Percentiles rank a stretch among this genome's conserved stretches.
Evolutionary conservation across 768 basidiomycete genomes (phyloP).

Genomic region (Boletus subcaerulescens): DNA sequence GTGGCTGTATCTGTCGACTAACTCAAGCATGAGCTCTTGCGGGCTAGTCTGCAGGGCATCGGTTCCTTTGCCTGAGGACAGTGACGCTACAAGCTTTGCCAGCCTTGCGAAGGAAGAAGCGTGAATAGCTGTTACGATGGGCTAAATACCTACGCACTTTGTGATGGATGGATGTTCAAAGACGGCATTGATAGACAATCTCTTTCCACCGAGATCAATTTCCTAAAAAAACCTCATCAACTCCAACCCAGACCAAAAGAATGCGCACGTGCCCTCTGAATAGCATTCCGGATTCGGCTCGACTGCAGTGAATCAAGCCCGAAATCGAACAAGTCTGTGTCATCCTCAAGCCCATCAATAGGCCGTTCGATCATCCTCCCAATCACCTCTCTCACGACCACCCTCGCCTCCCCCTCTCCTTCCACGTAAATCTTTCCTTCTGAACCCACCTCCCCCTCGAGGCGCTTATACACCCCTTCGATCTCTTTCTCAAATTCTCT

Average conservation of each 20-base stretch:
- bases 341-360: constrained; percentile 16
- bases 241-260: constrained; percentile 22
- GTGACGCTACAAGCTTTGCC: constrained; percentile 38
- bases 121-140: not conserved
- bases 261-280: constrained; percentile 35
- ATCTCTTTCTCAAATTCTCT: constrained; percentile 48
- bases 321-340: constrained; percentile 44
- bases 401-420: constrained; percentile 11
- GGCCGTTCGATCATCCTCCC: constrained; percentile 20
- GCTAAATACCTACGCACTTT: constrained; percentile 25
- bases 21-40: constrained; percentile 40
- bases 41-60: constrained; percentile 21
- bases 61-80: constrained; percentile 31
- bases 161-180: constrained; percentile 48
- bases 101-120: constrained; percentile 25
- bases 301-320: constrained; percentile 56
- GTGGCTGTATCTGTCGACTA: constrained; percentile 43
- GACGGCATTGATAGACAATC: constrained; percentile 34
- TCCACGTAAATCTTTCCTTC: constrained; percentile 16
- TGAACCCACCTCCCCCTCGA: constrained; percentile 38
- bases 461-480: constrained; percentile 37
- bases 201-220: constrained; percentile 22
- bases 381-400: constrained; percentile 14
- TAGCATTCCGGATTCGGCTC: constrained; percentile 47
- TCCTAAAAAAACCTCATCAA: constrained; percentile 2